These are phyloP conservation scores for Dictyostelium brefeldianum DNA, from an alignment of 78 protist species.

Conservation along the genomic window DNA sequence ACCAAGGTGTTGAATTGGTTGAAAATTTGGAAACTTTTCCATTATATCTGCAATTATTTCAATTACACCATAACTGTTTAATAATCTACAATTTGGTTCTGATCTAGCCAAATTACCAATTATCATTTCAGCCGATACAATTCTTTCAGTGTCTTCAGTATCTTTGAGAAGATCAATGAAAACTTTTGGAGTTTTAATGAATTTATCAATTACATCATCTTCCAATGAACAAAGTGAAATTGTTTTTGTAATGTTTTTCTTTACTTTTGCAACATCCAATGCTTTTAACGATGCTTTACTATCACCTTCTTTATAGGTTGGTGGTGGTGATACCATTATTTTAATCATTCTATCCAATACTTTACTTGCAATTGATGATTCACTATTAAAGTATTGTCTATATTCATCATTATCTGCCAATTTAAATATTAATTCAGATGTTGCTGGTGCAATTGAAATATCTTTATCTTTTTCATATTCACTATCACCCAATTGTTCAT, in stretches of 20 bases:
- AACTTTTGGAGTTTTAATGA: constrained; percentile 20
- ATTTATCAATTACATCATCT: constrained; percentile 13
- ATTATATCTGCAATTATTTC: not conserved
- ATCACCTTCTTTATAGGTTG: constrained; percentile 13
- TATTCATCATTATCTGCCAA: constrained; percentile 35
- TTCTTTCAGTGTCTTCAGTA: constrained; percentile 31
- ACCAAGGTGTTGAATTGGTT: constrained; percentile 64
- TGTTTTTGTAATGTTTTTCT: constrained; percentile 46
- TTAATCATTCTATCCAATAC: constrained; percentile 45
- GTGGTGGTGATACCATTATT: constrained; percentile 43
- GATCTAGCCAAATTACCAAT: constrained; percentile 54
- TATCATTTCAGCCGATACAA: constrained; percentile 46
- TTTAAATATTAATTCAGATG: constrained; percentile 31
- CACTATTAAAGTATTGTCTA: constrained; percentile 28
- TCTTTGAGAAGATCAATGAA: constrained; percentile 32
- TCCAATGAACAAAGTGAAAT: constrained; percentile 52
- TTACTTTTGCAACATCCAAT: constrained; percentile 20
- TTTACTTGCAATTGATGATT: not conserved
- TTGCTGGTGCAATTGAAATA: constrained; percentile 60
- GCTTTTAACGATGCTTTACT: constrained; percentile 30
- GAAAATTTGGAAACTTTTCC: constrained; percentile 64
- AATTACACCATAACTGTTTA: constrained; percentile 4
- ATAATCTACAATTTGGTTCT: constrained; percentile 5
- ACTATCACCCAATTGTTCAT: constrained; percentile 35
- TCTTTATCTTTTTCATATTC: constrained; percentile 40